phyloP scores from a whole-genome alignment of 768 basidiomycete species.

The Rhizopogon rudus region DNA sequence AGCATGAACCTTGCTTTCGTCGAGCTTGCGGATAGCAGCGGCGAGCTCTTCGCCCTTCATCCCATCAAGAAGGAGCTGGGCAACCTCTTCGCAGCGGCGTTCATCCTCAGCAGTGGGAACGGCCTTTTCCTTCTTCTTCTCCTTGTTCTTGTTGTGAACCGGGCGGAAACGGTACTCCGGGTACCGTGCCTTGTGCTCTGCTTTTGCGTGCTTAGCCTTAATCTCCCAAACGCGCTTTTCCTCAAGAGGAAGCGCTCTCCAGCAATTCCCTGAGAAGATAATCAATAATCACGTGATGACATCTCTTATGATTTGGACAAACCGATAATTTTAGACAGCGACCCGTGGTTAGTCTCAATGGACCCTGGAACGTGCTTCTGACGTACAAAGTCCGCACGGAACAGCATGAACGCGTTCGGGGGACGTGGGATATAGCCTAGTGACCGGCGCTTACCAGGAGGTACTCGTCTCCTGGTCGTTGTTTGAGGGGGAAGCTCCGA shows the following conservation, averaged over 20 bases:
- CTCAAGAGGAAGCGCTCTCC: slow-evolving; percentile 64
- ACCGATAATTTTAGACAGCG: slow-evolving; percentile 46
- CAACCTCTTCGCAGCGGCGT: slow-evolving; percentile 46
- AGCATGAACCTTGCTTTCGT: slow-evolving; percentile 20
- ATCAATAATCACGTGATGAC: background rate
- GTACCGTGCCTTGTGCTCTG: slow-evolving; percentile 62
- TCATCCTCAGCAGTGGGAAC: slow-evolving; percentile 20
- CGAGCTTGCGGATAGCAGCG: slow-evolving; percentile 51
- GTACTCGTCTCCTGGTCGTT: slow-evolving; percentile 41
- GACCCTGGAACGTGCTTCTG: slow-evolving; percentile 47
- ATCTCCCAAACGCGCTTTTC: slow-evolving; percentile 73
- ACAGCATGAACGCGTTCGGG: slow-evolving; percentile 32
- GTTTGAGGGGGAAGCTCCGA: slow-evolving; percentile 36
- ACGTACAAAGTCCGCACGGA: slow-evolving; percentile 31
- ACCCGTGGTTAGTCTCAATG: slow-evolving; percentile 45
- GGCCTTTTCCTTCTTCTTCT: slow-evolving; percentile 32
- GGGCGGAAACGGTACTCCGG: slow-evolving; percentile 56
- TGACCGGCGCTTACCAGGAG: slow-evolving; percentile 60
- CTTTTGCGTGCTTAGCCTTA: slow-evolving; percentile 69
- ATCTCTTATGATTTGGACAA: background rate
- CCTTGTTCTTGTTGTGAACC: slow-evolving; percentile 42
- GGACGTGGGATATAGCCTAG: slow-evolving; percentile 34
- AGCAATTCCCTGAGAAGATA: slow-evolving; percentile 37
- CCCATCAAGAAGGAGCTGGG: slow-evolving; percentile 58
- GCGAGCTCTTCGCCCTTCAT: slow-evolving; percentile 69